phyloP scores from a whole-genome alignment of 1,284 basidiomycete genomes.

The Austroboletus sp. region DNA sequence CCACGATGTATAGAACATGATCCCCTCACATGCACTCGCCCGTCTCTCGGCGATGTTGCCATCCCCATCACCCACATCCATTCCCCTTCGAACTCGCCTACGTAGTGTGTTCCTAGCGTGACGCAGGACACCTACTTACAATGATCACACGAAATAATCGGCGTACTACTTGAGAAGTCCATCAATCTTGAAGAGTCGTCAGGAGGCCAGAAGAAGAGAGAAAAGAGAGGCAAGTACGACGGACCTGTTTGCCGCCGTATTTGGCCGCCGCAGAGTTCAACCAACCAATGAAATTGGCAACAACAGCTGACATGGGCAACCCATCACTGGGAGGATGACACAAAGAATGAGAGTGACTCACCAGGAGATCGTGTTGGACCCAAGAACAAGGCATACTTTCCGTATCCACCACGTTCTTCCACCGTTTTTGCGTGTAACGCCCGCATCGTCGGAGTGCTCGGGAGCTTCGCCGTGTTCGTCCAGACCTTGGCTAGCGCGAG shows the following conservation, averaged over 20 bases:
- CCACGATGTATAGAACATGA: too few species aligned
- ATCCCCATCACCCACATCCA: too few species aligned
- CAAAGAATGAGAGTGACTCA: neutral
- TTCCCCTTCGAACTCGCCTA: too few species aligned
- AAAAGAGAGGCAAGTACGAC: neutral
- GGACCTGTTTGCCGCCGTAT: constrained; percentile 17
- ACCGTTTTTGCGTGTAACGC: neutral
- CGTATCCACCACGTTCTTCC: constrained; percentile 13
- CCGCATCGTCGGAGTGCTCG: constrained; percentile 5
- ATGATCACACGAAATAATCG: neutral
- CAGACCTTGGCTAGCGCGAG: constrained; percentile 19
- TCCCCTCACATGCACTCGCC: too few species aligned
- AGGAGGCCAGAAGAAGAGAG: neutral
- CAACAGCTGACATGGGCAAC: neutral
- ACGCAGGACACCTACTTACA: too few species aligned
- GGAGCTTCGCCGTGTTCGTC: constrained; percentile 15
- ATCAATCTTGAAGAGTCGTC: neutral
- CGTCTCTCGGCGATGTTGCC: too few species aligned
- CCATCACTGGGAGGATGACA: too few species aligned
- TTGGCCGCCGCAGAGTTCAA: constrained; percentile 8
- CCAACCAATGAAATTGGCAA: constrained; percentile 5
- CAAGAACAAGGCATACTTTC: constrained; percentile 2
- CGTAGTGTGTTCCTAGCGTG: too few species aligned
- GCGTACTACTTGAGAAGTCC: constrained; percentile 2
- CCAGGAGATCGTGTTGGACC: neutral